Percentiles rank a stretch among this genome's conserved stretches.
These are phyloP conservation scores for Neurospora terricola DNA, from an alignment of 495 filamentous ascomycete species.

Conservation along the genomic window DNA sequence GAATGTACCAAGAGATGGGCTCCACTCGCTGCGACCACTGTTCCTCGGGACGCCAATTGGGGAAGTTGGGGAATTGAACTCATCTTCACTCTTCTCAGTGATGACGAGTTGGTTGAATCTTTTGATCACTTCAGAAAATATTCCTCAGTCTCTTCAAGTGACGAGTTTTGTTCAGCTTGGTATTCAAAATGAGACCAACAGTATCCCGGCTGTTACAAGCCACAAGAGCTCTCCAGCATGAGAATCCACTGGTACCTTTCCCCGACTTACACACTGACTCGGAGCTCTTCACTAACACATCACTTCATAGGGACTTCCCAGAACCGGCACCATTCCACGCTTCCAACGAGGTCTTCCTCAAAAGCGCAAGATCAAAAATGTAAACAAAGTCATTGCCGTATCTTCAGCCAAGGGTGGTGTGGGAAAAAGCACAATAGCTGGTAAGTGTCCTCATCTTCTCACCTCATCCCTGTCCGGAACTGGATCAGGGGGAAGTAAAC, in stretches of 20 bases:
- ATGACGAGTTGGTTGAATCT: background rate
- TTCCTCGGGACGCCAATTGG: background rate
- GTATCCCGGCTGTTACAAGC: slow-evolving; percentile 54
- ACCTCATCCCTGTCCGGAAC: background rate
- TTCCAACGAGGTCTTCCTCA: slow-evolving; percentile 79
- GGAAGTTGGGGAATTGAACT: background rate
- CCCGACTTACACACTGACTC: background rate
- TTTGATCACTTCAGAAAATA: too few species aligned
- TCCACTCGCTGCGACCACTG: background rate
- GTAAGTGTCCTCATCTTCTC: slow-evolving; percentile 25
- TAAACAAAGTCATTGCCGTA: slow-evolving; percentile 80
- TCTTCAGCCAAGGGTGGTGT: slow-evolving; percentile 96
- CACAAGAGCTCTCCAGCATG: slow-evolving; percentile 58
- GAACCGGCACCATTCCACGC: slow-evolving; percentile 65
- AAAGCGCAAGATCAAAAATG: slow-evolving; percentile 66
- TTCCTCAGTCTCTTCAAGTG: background rate
- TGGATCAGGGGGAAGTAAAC: background rate
- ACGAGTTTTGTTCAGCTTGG: too few species aligned
- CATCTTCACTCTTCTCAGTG: background rate
- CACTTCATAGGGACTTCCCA: slow-evolving; percentile 60
- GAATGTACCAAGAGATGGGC: background rate
- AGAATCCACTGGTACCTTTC: slow-evolving; percentile 70
- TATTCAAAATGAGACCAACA: slow-evolving; percentile 35
- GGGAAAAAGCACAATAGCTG: slow-evolving; percentile 88
- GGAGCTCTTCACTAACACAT: slow-evolving; percentile 5